Conservation (phyloP, 257 asterid species). For the Apocynum venetum region DNA sequence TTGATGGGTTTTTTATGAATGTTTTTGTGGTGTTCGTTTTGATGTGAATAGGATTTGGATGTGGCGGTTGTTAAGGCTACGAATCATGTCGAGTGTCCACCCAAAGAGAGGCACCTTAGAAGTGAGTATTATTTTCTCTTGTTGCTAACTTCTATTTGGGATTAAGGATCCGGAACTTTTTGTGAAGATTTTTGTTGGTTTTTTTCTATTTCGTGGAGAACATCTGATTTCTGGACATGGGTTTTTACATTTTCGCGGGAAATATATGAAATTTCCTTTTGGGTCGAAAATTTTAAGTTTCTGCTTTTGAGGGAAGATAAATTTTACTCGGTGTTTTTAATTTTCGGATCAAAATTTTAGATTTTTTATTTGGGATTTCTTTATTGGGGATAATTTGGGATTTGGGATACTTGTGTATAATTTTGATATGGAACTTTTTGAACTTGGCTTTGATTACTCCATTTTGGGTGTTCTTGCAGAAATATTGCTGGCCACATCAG, state of each 20-base stretch:
- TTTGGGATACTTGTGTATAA: neutral
- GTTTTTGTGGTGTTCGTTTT: constrained; percentile 16
- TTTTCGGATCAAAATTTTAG: constrained; percentile 4
- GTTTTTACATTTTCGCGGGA: constrained; percentile 10
- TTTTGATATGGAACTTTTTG: constrained; percentile 26
- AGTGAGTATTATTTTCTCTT: constrained; percentile 43
- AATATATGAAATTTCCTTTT: constrained; percentile 4
- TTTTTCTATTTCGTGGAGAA: constrained; percentile 21
- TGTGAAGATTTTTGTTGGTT: constrained; percentile 16
- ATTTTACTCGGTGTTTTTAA: neutral
- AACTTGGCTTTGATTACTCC: constrained; percentile 23
- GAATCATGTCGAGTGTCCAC: constrained; percentile 93
- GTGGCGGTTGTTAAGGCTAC: constrained; percentile 99
- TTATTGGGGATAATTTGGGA: neutral
- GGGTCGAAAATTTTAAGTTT: constrained; percentile 2
- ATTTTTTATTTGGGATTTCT: neutral
- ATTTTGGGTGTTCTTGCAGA: constrained; percentile 62
- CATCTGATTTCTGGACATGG: constrained; percentile 11
- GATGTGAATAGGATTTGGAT: constrained; percentile 73
- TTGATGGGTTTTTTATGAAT: constrained; percentile 11
- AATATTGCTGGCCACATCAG: constrained; percentile 74
- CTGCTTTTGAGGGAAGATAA: neutral
- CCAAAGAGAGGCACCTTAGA: constrained; percentile 87
- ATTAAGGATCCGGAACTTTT: constrained; percentile 31
- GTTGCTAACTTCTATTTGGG: constrained; percentile 13